phyloP scores from a whole-genome alignment of 345 rosid genomes.

The Euphorbia lathyris region DNA sequence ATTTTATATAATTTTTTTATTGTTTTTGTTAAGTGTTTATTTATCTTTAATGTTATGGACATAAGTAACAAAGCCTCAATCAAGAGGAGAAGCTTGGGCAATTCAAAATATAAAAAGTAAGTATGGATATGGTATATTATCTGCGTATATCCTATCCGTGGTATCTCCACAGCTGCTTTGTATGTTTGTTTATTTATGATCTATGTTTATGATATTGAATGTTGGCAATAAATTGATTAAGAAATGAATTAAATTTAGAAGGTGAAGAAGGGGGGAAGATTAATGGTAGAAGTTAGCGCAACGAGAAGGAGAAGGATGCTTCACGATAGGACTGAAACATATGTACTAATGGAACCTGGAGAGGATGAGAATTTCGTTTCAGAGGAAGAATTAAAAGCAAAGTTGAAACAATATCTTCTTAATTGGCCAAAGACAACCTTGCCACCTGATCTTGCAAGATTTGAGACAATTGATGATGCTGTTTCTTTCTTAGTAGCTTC shows the following conservation, averaged over 20 bases:
- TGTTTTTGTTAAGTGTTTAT: too few relatives aligned
- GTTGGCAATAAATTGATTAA: neutral
- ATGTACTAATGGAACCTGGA: slow-evolving; percentile 76
- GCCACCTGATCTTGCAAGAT: slow-evolving; percentile 81
- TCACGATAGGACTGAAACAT: slow-evolving; percentile 55
- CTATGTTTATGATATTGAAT: too few relatives aligned
- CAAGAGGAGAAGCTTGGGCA: too few relatives aligned
- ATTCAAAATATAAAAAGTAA: too few relatives aligned
- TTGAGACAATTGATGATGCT: slow-evolving; percentile 57
- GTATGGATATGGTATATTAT: too few relatives aligned
- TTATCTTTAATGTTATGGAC: too few relatives aligned
- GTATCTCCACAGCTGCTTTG: too few relatives aligned
- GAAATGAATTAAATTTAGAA: neutral
- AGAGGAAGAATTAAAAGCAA: slow-evolving; percentile 66
- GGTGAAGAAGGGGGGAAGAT: neutral
- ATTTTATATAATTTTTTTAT: too few relatives aligned
- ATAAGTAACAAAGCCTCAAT: too few relatives aligned
- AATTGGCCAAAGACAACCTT: slow-evolving; percentile 64
- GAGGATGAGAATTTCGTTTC: slow-evolving; percentile 74
- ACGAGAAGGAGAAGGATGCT: slow-evolving; percentile 52
- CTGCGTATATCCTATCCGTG: too few relatives aligned
- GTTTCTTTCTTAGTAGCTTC: slow-evolving; percentile 61
- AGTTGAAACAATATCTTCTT: slow-evolving; percentile 61
- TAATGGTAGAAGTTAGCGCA: slow-evolving; percentile 35
- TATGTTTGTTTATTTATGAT: too few relatives aligned